These are phyloP conservation scores for Verticillium klebahnii DNA, from an alignment of 2,329 filamentous ascomycete species.

Conservation along the genomic window DNA sequence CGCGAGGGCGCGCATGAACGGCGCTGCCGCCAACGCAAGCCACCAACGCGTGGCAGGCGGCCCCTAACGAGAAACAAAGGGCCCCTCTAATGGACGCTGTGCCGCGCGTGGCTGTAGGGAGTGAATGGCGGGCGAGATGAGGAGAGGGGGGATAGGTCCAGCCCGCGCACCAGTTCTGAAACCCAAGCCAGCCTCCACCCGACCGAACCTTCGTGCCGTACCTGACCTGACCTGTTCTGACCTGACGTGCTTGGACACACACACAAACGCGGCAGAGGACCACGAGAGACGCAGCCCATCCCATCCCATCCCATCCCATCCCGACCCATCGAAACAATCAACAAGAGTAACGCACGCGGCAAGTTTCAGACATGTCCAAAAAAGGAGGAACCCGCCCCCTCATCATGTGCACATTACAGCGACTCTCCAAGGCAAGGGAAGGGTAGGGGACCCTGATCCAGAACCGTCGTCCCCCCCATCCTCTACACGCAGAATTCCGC, in stretches of 20 bases:
- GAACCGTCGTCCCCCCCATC: background rate
- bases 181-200: no score
- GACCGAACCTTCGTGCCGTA: no score
- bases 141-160: no score
- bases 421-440: background rate
- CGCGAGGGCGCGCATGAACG: background rate
- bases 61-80: background rate
- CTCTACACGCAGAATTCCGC: background rate
- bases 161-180: no score
- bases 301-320: background rate
- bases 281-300: background rate
- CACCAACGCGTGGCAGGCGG: background rate
- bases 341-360: background rate
- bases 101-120: no score
- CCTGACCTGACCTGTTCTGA: no score
- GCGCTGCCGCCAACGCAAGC: background rate
- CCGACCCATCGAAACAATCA: background rate
- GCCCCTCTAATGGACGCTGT: no score
- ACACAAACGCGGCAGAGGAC: background rate
- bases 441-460: background rate
- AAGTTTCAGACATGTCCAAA: background rate
- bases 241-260: background rate
- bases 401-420: background rate
- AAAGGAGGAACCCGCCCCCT: background rate
- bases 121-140: no score